Evolutionary conservation across 306 rosid genomes (phyloP), one percentile per base, ranked within the genome.

Genomic region (Luffa aegyptiaca): DNA sequence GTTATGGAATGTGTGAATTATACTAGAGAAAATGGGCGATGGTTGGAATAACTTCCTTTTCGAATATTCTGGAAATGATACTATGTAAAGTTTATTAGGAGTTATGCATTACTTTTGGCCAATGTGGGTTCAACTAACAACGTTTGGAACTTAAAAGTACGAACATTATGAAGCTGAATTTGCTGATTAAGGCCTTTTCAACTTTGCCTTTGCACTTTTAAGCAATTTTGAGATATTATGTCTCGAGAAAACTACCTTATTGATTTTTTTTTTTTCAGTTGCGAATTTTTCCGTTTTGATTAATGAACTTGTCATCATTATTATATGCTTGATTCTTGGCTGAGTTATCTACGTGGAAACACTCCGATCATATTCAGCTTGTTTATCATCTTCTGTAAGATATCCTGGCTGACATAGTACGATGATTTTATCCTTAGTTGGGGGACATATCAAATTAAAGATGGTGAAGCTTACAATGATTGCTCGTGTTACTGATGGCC

Each of bases 381-480:
- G 44, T 51, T 53, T 53, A 1, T 10, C 6, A 2, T 57, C 56
- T 14, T 76, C 18, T 53, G 39, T 71, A 71, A 46, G 57, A 46
- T 71, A 37, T 10, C 20, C 0, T 33, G 35, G 69, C 56, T 77
- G 57, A 77, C 56, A 13, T 58, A 16, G 56, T 39, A 13, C 14
- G 2, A 1, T 42, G n/a, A 37, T 65, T 44, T 68, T 51, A 69
- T 69, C 48, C 44, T 9, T 53, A 80, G 82, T 44, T 80, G 69
- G 76, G 76, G 20, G 82, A 82, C 75, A 78, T 80, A 81, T 86
- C 73, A 75, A 82, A 81, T 80, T 58, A 80, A 90, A 92, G 90
- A 96, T 96, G 99, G 99, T 96, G 85, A 96, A 93, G 86, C 85
- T 96, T 91, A 96, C 98, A 3, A 85, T 96, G 98, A 90, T 96